Conservation (phyloP, 164 flowering plant species). For the Platanus orientalis region DNA sequence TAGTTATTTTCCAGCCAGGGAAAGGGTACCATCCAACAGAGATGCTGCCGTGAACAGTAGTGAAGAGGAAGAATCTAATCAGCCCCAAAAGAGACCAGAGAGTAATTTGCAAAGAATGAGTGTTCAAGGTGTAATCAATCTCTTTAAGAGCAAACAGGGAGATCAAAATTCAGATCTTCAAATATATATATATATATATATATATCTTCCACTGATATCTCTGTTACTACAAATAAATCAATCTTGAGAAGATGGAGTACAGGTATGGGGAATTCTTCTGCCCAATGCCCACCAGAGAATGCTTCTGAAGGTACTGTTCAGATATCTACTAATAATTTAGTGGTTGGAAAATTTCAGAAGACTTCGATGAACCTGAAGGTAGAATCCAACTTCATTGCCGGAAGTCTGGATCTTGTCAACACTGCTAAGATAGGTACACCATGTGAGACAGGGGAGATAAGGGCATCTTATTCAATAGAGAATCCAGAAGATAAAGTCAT, state of each 20-base stretch:
- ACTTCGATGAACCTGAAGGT: constrained; percentile 25
- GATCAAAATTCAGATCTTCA: constrained; percentile 48
- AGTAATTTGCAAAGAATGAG: constrained; percentile 54
- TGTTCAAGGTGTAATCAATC: constrained; percentile 84
- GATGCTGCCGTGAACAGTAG: constrained; percentile 42
- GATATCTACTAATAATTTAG: constrained; percentile 16
- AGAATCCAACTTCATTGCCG: constrained; percentile 23
- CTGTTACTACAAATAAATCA: constrained; percentile 43
- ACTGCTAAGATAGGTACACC: constrained; percentile 22
- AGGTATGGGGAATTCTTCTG: constrained; percentile 53
- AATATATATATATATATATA: no score
- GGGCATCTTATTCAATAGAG: constrained; percentile 7
- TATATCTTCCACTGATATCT: constrained; percentile 31
- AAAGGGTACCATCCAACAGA: constrained; percentile 35
- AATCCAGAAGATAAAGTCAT: no score
- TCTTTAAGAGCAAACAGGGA: constrained; percentile 81
- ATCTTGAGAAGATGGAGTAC: constrained; percentile 92
- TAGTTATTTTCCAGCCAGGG: constrained; percentile 50
- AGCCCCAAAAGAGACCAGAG: constrained; percentile 40
- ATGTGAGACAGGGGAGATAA: constrained; percentile 18
- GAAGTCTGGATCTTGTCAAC: constrained; percentile 16
- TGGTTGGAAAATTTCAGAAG: constrained; percentile 10
- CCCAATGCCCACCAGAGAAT: constrained; percentile 30
- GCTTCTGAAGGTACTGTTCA: constrained; percentile 25
- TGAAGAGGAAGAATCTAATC: constrained; percentile 54